Evolutionary conservation across 2,329 filamentous ascomycete genomes (phyloP), one percentile per base, ranked within the genome.

Genomic region (Trichoderma sp.): DNA sequence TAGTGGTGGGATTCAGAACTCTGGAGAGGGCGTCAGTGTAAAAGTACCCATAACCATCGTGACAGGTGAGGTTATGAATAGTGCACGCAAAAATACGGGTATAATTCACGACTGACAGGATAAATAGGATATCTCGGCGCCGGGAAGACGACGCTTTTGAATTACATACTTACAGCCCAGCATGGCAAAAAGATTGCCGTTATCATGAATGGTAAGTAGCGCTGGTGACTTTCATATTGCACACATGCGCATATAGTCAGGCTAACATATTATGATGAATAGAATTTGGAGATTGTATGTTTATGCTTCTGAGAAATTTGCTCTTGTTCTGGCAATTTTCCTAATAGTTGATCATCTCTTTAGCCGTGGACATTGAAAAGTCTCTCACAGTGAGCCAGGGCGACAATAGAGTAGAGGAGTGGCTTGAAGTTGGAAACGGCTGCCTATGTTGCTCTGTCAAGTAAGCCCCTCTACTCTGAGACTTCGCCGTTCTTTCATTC

Each of bases 361-460:
- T 69, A 94, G 93, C 95, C 66, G 86, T 94, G 74, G 95, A 98
- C 76, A 97, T 99, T 72, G 96, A 99, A 79, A 97, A 97, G 78
- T 94, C 94, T 54, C 85, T 99, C 71, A 98, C 95, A 0, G 90
- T 99, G 73, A 97, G 91, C 77, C 90, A 94, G 77, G 91, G 90
- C 69, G 91, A 89, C 49, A 88, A 95, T 76, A 87, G 93, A 76
- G 92, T 95, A 7, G 91, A 96, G 77, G 94, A 97, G 83, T 99
- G 96, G 92, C 88, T 99, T 32, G 94, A 97, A 71, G 89, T 99
- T 65, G 94, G 93, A 64, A 99, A 99, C 74, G 96, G 96, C 71
- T 99, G 96, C 78, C 94, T 99, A 73, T 99, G 96, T 82, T 99
- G 96, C 81, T 97, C 94, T 3, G 94, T 98, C 75, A 99, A 97